Conservation (phyloP, 2,329 filamentous ascomycete genomes). For the Penicillium sp. region DNA sequence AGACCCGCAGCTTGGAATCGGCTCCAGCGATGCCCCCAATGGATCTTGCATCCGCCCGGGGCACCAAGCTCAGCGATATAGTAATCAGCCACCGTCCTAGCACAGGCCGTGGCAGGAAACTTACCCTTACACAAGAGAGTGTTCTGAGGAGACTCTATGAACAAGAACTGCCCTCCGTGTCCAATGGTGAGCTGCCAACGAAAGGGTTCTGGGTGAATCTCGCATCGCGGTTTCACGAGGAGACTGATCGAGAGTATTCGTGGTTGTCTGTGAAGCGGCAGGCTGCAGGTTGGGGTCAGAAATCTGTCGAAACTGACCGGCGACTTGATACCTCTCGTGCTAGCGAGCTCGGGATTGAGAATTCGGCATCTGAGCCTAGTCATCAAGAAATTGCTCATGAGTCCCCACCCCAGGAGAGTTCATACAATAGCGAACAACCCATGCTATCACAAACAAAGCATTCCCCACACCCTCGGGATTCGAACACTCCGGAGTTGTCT, state of each 20-base stretch:
- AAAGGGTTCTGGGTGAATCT: slow-evolving; percentile 4
- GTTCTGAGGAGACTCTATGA: background rate
- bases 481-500: background rate
- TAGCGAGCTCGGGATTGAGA: background rate
- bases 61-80: background rate
- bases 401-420: too few species aligned
- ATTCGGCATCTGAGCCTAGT: background rate
- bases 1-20: background rate
- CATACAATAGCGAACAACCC: background rate
- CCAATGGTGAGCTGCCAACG: background rate
- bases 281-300: background rate
- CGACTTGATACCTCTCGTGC: background rate
- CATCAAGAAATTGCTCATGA: background rate
- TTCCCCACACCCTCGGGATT: background rate
- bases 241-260: slow-evolving; percentile 1
- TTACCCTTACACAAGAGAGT: background rate
- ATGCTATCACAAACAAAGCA: background rate
- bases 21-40: background rate
- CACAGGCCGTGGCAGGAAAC: slow-evolving; percentile 1
- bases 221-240: background rate
- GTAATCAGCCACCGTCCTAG: background rate
- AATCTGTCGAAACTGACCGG: background rate
- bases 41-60: background rate
- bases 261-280: slow-evolving; percentile 6
- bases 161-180: background rate